These are phyloP conservation scores for Chaetomiaceae sp. DNA, from an alignment of 2,329 filamentous ascomycete genomes.

Conservation along the genomic window DNA sequence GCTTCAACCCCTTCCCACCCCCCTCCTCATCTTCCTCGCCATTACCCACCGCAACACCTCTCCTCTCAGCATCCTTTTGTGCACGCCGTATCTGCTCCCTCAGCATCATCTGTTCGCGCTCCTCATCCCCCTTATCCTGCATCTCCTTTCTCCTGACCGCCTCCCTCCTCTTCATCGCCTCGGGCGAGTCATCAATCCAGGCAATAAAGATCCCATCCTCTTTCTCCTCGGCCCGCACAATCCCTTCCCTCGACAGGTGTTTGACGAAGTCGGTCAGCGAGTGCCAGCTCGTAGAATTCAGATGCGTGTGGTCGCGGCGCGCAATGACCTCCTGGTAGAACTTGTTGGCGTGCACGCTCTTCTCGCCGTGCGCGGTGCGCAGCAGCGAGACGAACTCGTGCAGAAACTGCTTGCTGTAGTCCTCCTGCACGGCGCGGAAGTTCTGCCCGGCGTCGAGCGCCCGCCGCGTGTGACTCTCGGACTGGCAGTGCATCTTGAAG, in stretches of 20 bases:
- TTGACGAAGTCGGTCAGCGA: slow-evolving; percentile 88
- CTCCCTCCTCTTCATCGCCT: slow-evolving; percentile 73
- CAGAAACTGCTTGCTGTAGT: slow-evolving; percentile 75
- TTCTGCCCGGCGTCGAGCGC: slow-evolving; percentile 86
- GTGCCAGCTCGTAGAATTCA: slow-evolving; percentile 89
- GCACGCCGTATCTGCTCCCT: slow-evolving; percentile 78
- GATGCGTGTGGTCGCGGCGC: slow-evolving; percentile 82
- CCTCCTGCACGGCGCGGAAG: slow-evolving; percentile 75
- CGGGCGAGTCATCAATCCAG: slow-evolving; percentile 89
- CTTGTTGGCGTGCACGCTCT: slow-evolving; percentile 78
- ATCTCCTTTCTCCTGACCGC: slow-evolving; percentile 76
- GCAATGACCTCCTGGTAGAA: slow-evolving; percentile 95
- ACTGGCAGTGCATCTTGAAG: slow-evolving; percentile 82
- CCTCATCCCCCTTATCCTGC: slow-evolving; percentile 85
- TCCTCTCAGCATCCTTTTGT: slow-evolving; percentile 49
- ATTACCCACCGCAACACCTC: slow-evolving; percentile 25
- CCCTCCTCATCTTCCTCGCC: slow-evolving; percentile 35
- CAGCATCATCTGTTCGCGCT: slow-evolving; percentile 77
- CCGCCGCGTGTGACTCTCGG: slow-evolving; percentile 80
- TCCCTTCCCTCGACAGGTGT: slow-evolving; percentile 74
- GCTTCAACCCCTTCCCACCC: slow-evolving; percentile 45
- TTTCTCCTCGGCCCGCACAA: slow-evolving; percentile 85
- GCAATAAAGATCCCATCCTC: slow-evolving; percentile 77
- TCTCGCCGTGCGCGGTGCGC: slow-evolving; percentile 81
- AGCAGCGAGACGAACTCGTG: slow-evolving; percentile 72